A percentile compares a stretch with the other conserved stretches of the same genome.
Conservation (phyloP, 345 rosid genomes). For the Geranium rotundifolium region DNA sequence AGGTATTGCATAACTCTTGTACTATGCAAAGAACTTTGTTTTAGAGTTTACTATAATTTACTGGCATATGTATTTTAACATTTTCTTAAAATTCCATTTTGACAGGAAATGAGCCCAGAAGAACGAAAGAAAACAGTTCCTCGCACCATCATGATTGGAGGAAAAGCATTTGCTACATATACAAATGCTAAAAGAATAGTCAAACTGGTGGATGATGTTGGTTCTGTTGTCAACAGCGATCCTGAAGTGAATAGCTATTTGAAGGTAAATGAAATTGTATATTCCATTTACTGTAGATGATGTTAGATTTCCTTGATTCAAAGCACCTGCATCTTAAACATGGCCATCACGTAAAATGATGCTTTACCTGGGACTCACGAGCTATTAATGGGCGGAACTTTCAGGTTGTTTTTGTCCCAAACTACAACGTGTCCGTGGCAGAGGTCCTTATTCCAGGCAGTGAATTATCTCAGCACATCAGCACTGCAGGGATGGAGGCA, state of each 20-base stretch:
- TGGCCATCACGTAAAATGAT: too few relatives aligned
- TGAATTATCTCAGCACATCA: slow-evolving; percentile 91
- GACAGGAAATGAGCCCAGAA: slow-evolving; percentile 78
- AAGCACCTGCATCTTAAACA: neutral
- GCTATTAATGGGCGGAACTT: slow-evolving; percentile 4
- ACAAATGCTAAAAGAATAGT: slow-evolving; percentile 95
- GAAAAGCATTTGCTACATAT: slow-evolving; percentile 97
- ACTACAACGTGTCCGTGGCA: slow-evolving; percentile 92
- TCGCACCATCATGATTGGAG: slow-evolving; percentile 93
- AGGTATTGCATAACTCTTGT: slow-evolving; percentile 36
- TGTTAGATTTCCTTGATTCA: neutral
- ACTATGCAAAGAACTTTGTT: neutral
- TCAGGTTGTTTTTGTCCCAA: slow-evolving; percentile 94
- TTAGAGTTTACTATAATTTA: neutral
- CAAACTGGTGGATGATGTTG: slow-evolving; percentile 90
- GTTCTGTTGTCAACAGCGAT: slow-evolving; percentile 73
- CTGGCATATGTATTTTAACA: neutral
- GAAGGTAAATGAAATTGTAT: slow-evolving; percentile 38
- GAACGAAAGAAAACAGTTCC: slow-evolving; percentile 72
- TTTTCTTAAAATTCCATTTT: slow-evolving; percentile 17
- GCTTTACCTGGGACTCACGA: neutral
- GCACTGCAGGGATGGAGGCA: slow-evolving; percentile 99
- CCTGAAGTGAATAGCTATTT: slow-evolving; percentile 81
- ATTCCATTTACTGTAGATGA: neutral
- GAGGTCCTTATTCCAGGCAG: slow-evolving; percentile 96